phyloP scores from a whole-genome alignment of 192 early-diverging fungal species.

The Kickxella alabastrina region DNA sequence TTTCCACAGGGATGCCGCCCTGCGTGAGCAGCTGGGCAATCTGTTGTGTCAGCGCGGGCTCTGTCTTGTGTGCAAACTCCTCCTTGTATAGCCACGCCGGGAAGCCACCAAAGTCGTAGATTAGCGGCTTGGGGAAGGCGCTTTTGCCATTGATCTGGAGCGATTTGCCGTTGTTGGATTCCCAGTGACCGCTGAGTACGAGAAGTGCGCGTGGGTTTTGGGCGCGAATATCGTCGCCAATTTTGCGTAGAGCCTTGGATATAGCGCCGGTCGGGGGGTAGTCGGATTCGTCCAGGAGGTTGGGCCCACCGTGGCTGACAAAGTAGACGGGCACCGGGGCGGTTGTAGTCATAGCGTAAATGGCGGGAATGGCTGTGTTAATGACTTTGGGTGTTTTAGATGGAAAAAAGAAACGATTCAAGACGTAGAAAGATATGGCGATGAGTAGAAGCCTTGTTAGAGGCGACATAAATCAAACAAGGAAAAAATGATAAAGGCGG shows the following conservation, averaged over 20 bases:
- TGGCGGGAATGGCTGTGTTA: neutral
- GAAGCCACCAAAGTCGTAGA: constrained; percentile 68
- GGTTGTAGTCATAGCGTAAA: neutral
- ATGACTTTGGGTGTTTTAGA: constrained; percentile 1
- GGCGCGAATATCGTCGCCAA: constrained; percentile 44
- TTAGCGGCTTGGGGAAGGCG: constrained; percentile 33
- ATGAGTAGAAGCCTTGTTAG: neutral
- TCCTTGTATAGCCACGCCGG: constrained; percentile 56
- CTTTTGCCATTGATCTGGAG: constrained; percentile 41
- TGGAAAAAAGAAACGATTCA: neutral
- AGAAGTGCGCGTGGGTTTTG: constrained; percentile 58
- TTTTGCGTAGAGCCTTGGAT: constrained; percentile 19
- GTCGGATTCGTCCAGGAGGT: constrained; percentile 25
- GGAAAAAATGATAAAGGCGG: neutral
- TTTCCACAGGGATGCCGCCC: constrained; percentile 43
- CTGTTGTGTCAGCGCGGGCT: constrained; percentile 50
- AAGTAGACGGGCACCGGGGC: constrained; percentile 31
- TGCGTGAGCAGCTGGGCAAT: constrained; percentile 53
- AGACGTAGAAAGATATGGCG: neutral
- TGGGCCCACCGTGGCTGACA: constrained; percentile 44
- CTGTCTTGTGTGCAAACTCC: constrained; percentile 55
- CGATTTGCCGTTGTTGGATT: constrained; percentile 36
- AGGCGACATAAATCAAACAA: neutral
- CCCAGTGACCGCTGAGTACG: constrained; percentile 67
- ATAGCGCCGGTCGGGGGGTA: constrained; percentile 22